These are phyloP conservation scores for Ephemerocybe angulata DNA, from an alignment of 768 basidiomycete species.

Conservation along the genomic window DNA sequence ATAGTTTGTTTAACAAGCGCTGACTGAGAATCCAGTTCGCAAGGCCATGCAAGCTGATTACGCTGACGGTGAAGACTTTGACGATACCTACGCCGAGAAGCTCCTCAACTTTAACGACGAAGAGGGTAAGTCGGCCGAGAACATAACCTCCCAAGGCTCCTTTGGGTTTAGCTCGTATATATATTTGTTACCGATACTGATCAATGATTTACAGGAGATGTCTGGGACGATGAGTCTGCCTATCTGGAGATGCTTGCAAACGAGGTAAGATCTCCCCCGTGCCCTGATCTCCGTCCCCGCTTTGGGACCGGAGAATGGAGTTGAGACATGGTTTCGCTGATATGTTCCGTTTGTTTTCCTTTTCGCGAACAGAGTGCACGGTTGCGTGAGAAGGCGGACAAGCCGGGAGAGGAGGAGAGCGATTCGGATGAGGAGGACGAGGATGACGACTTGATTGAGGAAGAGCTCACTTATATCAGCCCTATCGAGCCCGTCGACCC, in stretches of 20 bases:
- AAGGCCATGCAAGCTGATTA: conserved; percentile 52
- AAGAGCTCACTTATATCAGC: conserved; percentile 85
- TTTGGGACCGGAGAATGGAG: no score
- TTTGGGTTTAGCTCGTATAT: neutral
- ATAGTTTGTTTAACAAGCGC: conserved; percentile 3
- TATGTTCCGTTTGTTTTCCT: conserved; percentile 25
- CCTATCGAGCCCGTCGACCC: conserved; percentile 77
- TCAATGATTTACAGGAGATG: conserved; percentile 56
- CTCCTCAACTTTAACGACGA: conserved; percentile 58
- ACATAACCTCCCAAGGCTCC: neutral
- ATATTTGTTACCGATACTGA: conserved; percentile 6
- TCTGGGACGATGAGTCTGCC: conserved; percentile 87
- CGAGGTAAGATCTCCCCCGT: conserved; percentile 40
- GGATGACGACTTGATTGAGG: conserved; percentile 63
- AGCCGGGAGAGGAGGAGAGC: conserved; percentile 52
- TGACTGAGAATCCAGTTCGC: conserved; percentile 44
- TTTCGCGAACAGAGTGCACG: conserved; percentile 56
- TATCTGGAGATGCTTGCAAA: conserved; percentile 84
- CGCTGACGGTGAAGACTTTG: conserved; percentile 28
- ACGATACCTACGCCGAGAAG: conserved; percentile 40
- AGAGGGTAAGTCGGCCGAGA: conserved; percentile 36
- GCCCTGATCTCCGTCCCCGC: no score
- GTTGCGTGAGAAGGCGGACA: conserved; percentile 54
- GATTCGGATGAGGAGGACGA: conserved; percentile 65
- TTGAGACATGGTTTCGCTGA: neutral